Percentiles rank a stretch among this genome's conserved stretches.
phyloP scores from a whole-genome alignment of 2,329 filamentous ascomycete genomes.

The Blastomyces silverae region DNA sequence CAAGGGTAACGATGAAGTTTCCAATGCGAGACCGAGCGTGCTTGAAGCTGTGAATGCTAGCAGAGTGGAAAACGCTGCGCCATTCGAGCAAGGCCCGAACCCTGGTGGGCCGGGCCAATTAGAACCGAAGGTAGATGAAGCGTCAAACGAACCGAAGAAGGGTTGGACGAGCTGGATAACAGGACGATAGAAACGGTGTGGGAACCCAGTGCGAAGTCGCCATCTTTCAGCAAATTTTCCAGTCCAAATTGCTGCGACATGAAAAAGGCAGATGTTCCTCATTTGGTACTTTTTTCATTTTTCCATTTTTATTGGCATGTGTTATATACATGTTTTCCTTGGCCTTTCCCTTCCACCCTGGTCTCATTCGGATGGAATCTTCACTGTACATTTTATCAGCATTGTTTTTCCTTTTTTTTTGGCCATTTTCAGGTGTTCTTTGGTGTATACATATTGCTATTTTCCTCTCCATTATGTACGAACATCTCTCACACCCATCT shows the following conservation, averaged over 20 bases:
- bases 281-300: background rate
- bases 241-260: background rate
- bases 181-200: constrained; percentile 28
- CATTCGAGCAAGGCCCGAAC: background rate
- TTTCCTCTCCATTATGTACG: constrained; percentile 8
- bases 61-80: constrained; percentile 25
- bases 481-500: background rate
- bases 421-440: constrained; percentile 12
- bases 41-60: constrained; percentile 36
- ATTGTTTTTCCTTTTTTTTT: background rate
- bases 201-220: background rate
- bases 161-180: constrained; percentile 39
- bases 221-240: background rate
- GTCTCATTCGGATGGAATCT: background rate
- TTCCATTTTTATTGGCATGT: constrained; percentile 1
- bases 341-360: background rate
- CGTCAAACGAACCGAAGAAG: constrained; percentile 28
- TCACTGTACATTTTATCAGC: constrained; percentile 12
- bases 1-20: constrained; percentile 16
- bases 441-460: constrained; percentile 5
- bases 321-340: constrained; percentile 1
- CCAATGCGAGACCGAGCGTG: constrained; percentile 27
- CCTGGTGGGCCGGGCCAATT: background rate
- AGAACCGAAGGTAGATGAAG: background rate
- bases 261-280: background rate